Conservation (phyloP, 1,284 basidiomycete species). For the Mixia osmundae region DNA sequence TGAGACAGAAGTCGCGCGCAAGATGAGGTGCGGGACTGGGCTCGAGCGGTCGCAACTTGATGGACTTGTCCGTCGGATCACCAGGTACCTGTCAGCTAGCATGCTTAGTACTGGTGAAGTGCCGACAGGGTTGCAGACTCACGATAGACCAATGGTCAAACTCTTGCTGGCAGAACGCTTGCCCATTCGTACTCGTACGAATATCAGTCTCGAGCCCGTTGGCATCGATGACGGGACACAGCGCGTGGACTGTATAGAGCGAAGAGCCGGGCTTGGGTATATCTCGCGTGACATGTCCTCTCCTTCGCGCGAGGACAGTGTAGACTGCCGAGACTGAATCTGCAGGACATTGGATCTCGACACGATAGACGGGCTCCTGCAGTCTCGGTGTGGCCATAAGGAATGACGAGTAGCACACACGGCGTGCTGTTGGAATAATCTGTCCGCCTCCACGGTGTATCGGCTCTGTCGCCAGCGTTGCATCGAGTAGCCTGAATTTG, state of each 20-base stretch:
- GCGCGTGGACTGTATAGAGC: slow-evolving; percentile 86
- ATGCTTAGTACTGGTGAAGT: background rate
- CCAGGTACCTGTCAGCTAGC: slow-evolving; percentile 25
- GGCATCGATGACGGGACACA: slow-evolving; percentile 93
- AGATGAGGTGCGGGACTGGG: slow-evolving; percentile 78
- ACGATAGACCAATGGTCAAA: slow-evolving; percentile 98
- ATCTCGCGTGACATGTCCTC: slow-evolving; percentile 95
- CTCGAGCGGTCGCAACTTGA: slow-evolving; percentile 83
- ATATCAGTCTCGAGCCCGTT: slow-evolving; percentile 98
- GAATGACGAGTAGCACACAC: slow-evolving; percentile 98
- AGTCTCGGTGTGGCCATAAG: slow-evolving; percentile 38
- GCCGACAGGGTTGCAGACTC: slow-evolving; percentile 44
- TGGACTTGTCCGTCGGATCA: slow-evolving; percentile 85
- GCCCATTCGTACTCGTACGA: slow-evolving; percentile 86
- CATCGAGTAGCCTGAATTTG: slow-evolving; percentile 86
- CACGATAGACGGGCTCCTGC: slow-evolving; percentile 90
- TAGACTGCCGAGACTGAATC: slow-evolving; percentile 96
- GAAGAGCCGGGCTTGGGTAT: slow-evolving; percentile 93
- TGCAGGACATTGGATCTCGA: slow-evolving; percentile 95
- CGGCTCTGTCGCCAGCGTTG: slow-evolving; percentile 71
- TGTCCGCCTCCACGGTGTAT: slow-evolving; percentile 96
- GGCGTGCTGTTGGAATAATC: slow-evolving; percentile 88
- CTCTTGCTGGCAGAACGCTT: slow-evolving; percentile 84
- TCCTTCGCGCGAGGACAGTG: slow-evolving; percentile 79
- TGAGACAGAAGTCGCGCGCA: slow-evolving; percentile 59